These are phyloP conservation scores for Cercis canadensis DNA, from an alignment of 306 rosid genomes.

Conservation along the genomic window DNA sequence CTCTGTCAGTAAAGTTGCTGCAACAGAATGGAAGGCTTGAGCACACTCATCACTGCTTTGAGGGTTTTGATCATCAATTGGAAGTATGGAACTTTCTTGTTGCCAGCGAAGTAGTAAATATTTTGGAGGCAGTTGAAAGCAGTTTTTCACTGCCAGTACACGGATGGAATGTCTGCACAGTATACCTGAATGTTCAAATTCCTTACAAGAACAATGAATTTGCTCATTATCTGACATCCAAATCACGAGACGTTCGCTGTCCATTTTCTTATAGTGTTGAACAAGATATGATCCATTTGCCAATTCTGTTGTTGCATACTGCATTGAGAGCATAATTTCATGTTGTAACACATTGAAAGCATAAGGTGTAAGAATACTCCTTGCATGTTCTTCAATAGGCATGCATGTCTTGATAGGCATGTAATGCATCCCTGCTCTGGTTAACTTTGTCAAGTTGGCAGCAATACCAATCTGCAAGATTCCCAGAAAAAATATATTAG, in stretches of 20 bases:
- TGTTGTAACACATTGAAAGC: constrained; percentile 61
- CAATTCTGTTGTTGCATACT: constrained; percentile 56
- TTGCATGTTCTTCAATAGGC: constrained; percentile 77
- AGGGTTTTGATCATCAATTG: constrained; percentile 37
- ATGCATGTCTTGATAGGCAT: constrained; percentile 58
- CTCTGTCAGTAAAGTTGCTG: constrained; percentile 58
- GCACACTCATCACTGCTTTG: constrained; percentile 46
- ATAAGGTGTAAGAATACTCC: constrained; percentile 60
- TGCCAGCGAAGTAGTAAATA: constrained; percentile 66
- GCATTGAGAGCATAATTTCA: constrained; percentile 58
- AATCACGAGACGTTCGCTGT: constrained; percentile 55
- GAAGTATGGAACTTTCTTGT: constrained; percentile 45
- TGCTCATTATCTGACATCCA: constrained; percentile 61
- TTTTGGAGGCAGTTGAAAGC: constrained; percentile 65
- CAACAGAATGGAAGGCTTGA: constrained; percentile 53
- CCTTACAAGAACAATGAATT: constrained; percentile 71
- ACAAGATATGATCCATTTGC: constrained; percentile 62
- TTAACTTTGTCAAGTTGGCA: constrained; percentile 36
- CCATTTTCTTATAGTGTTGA: constrained; percentile 65
- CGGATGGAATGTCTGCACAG: constrained; percentile 70
- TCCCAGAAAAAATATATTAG: background rate
- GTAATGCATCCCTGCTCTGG: constrained; percentile 48
- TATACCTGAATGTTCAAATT: constrained; percentile 67
- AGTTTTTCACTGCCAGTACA: constrained; percentile 57
- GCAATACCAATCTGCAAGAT: too few relatives aligned